Conservation (phyloP, 23 red algal species). For the Agarophyton chilense region DNA sequence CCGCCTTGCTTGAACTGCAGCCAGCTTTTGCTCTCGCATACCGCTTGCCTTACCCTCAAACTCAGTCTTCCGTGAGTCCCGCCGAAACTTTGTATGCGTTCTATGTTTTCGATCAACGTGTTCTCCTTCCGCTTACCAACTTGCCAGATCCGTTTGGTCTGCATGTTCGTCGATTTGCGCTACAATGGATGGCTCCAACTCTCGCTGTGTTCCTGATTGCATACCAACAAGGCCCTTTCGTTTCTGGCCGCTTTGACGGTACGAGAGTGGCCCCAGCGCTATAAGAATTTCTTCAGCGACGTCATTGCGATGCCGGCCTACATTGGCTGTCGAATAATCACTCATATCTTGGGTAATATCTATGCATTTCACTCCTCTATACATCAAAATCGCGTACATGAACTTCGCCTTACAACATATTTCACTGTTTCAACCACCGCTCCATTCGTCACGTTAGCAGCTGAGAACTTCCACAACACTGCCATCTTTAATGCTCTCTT, state of each 20-base stretch:
- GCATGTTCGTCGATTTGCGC: background rate
- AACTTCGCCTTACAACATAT: constrained; percentile 50
- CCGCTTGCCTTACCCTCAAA: background rate
- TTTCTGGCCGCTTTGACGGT: constrained; percentile 41
- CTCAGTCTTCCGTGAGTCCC: background rate
- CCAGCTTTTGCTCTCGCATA: background rate
- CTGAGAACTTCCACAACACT: constrained; percentile 5
- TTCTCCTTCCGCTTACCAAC: background rate
- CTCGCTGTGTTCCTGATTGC: constrained; percentile 13
- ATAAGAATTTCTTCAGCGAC: constrained; percentile 21
- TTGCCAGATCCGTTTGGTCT: constrained; percentile 17
- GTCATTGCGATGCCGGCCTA: constrained; percentile 13
- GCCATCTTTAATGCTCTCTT: background rate
- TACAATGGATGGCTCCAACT: background rate
- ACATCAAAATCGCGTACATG: constrained; percentile 24
- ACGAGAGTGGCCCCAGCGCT: constrained; percentile 63
- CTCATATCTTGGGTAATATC: constrained; percentile 40
- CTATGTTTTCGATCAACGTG: constrained; percentile 7
- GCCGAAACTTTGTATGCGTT: constrained; percentile 7
- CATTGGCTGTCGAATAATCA: constrained; percentile 31
- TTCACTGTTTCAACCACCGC: constrained; percentile 39
- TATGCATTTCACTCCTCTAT: constrained; percentile 39
- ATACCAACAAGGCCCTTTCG: constrained; percentile 44
- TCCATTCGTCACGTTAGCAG: constrained; percentile 32
- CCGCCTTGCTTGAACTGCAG: background rate